Base-by-base conservation (phyloP, 2,329 filamentous ascomycete genomes). In the Pochonia chlamydosporia region DNA sequence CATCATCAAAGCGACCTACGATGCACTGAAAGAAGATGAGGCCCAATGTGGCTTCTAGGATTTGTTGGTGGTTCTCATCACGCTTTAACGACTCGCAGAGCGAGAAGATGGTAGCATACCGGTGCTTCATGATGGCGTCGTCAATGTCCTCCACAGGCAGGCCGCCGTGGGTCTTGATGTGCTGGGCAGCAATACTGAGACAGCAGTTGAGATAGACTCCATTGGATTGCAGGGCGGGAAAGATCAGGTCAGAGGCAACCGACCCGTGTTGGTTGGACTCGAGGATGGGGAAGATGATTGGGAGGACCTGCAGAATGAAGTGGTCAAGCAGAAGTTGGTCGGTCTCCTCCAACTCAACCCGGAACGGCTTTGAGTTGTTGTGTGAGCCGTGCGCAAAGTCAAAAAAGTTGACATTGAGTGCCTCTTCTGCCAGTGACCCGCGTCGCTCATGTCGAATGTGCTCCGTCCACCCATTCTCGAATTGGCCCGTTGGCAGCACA, bases 11-110 rank as follows among this genome's bases (percentile, higher is more conserved):
- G 58, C 88, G 82, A 46, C 92, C 92, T 54, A 97, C 92, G 23
- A 89, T 85, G 70, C 87, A 93, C 63, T 96, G 89, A 73, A 96
- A 95, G 72, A 96, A 93, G 64, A 96, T 96, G 81, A 97, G 90
- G 44, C 88, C 90, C 5, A 97, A 78, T 0, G 91, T 90, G 1
- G 92, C 90, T 67, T 97, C 92, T 11, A 97, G 81, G 57, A 95
- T 95, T 65, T 93, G 82, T 50, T 86, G 79, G 64, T 96, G 90
- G 62, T 95, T 78, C 61, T 85, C 84, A 62, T 96, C 90, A 49
- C 78, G 76, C 60, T 84, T 83, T 47, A 97, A 78, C 1, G 89
- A 84, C 52, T 90, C 83, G 64, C 90, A 96, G 3, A 97, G 78
- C 56, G 89, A 83, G 8, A 86, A 85, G 57, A 97, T 89, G 35